phyloP scores from a whole-genome alignment of 352 stramenopile species.

The Globisporangium radiosum region DNA sequence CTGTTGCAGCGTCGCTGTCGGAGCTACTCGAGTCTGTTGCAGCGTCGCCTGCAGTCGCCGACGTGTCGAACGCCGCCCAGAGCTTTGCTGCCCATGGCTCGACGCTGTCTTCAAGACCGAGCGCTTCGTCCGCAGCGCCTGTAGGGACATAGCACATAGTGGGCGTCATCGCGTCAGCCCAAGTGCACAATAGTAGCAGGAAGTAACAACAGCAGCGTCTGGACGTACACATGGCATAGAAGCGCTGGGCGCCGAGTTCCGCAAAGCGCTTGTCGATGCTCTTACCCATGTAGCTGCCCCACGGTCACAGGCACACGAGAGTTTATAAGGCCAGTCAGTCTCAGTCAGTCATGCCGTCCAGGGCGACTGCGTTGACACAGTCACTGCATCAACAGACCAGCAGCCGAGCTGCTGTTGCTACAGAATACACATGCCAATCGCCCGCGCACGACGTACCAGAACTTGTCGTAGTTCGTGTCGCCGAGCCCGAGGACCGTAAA shows the following conservation, averaged over 20 bases:
- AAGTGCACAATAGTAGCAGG: too few relatives aligned
- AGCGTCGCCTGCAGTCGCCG: constrained; percentile 14
- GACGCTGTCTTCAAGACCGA: constrained; percentile 92
- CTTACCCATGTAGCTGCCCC: constrained; percentile 75
- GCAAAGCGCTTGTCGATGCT: constrained; percentile 84
- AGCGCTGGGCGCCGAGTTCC: constrained; percentile 81
- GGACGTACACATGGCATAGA: constrained; percentile 37
- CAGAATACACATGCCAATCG: too few relatives aligned
- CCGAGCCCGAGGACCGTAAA: constrained; percentile 91
- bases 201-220: too few relatives aligned
- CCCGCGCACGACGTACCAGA: constrained; percentile 56
- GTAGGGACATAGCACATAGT: too few relatives aligned
- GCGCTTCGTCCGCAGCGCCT: constrained; percentile 89
- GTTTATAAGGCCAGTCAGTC: neutral
- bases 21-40: constrained; percentile 18
- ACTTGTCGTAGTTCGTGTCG: constrained; percentile 97
- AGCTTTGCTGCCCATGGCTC: constrained; percentile 86
- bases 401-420: too few relatives aligned
- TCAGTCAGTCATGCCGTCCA: too few relatives aligned
- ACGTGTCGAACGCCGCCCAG: constrained; percentile 42
- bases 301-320: neutral
- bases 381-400: too few relatives aligned
- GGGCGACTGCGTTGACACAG: too few relatives aligned
- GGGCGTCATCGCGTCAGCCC: too few relatives aligned
- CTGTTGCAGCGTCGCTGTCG: constrained; percentile 8